Evolutionary conservation across 495 filamentous ascomycete genomes (phyloP), one percentile per base, ranked within the genome.

Genomic region (Tuber melanosporum): DNA sequence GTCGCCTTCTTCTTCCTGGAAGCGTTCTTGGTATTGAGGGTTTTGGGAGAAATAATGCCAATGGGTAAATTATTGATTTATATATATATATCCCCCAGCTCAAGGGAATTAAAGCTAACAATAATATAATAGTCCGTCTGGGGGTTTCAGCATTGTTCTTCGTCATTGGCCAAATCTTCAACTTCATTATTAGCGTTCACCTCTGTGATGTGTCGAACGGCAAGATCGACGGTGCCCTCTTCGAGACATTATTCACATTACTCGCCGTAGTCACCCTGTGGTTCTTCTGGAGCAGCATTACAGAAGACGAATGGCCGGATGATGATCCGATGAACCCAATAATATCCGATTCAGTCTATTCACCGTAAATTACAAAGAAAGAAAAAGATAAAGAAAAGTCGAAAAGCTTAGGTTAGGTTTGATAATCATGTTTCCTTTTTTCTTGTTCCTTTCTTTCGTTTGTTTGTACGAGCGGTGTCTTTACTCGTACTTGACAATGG

Each of bases 231-330:
- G 95, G 95, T 70, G 90, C 94, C 19, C 83, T 98, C 3, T 99
- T 99, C 84, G 90, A 97, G 84, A 98, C 95, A 0, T 86, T 97
- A 26, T 98, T 98, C 86, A 98, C 93, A 0, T 86, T 98, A 0
- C 84, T 93, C 20, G 87, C 94, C 3, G 94, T 98, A 12, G 88
- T 92, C 20, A 89, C 88, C 85, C 82, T 97, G 71, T 99, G 95
- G 95, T 82, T 92, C 78, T 99, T 99, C 87, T 98, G 96, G 95
- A 95, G 93, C 62, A 97, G 93, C 86, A 99, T 99, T 82, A 99
- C 95, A 7, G 95, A 99, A 85, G 95, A 99, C 82, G 95, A 98
- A 86, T 99, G 95, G 95, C 94, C 95, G 1, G 57, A 66, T 66
- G 84, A 83, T 52, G 79, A 83, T 74, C 62, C 82, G 42, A 77